Conservation (phyloP, 495 filamentous ascomycete genomes). For the Saxophila tyrrhenica region DNA sequence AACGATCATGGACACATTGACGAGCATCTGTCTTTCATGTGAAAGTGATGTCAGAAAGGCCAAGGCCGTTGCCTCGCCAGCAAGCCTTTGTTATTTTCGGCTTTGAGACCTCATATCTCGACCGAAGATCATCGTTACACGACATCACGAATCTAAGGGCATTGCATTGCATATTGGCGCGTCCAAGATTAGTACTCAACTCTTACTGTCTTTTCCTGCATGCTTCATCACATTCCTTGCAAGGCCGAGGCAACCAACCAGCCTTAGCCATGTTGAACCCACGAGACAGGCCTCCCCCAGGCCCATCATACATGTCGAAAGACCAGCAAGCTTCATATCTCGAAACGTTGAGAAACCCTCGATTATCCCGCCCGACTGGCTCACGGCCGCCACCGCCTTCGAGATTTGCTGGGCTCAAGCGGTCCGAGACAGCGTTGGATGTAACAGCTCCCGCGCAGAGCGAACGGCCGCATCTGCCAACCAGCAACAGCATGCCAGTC, state of each 20-base stretch:
- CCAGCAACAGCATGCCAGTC: constrained; percentile 13
- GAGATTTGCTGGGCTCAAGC: constrained; percentile 28
- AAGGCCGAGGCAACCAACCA: not conserved
- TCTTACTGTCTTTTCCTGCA: not conserved
- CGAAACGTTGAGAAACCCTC: constrained; percentile 24
- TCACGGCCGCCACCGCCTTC: constrained; percentile 63
- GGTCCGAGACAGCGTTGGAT: constrained; percentile 33
- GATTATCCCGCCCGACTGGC: constrained; percentile 44
- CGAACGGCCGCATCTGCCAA: constrained; percentile 14
- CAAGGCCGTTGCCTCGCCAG: no score
- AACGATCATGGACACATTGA: no score
- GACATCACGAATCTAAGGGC: not conserved
- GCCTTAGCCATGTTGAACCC: constrained; percentile 19
- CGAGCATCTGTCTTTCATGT: no score
- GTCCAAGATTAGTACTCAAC: not conserved
- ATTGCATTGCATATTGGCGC: not conserved
- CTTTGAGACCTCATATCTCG: no score
- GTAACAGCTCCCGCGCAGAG: constrained; percentile 26
- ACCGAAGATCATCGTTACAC: not conserved
- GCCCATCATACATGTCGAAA: constrained; percentile 71
- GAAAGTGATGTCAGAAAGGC: no score
- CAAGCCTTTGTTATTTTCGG: no score
- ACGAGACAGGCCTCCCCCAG: constrained; percentile 38
- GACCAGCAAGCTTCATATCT: constrained; percentile 58
- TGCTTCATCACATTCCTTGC: not conserved